These are phyloP conservation scores for Lizonia empirigonia DNA, from an alignment of 2,329 filamentous ascomycete species.

Conservation along the genomic window DNA sequence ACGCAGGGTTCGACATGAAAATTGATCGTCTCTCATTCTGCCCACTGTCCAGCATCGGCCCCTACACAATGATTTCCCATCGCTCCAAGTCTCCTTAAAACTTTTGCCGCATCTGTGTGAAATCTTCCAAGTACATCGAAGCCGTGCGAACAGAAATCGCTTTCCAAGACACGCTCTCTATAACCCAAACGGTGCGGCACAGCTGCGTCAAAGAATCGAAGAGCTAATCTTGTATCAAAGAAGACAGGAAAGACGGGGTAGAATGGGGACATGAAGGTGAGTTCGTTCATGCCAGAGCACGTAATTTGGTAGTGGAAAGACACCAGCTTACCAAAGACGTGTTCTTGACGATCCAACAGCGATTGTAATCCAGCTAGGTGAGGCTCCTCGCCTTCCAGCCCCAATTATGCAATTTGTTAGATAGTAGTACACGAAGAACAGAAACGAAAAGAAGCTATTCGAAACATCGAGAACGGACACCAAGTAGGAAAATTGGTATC, in stretches of 20 bases:
- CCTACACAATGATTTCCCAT: not conserved
- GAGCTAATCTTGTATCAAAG: not conserved
- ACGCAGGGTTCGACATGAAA: not conserved
- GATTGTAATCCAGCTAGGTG: not conserved
- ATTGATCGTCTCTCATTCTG: constrained; percentile 2
- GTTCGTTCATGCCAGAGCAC: not conserved
- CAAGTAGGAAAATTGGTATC: constrained; percentile 37
- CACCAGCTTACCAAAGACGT: constrained; percentile 1
- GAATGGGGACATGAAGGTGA: not conserved
- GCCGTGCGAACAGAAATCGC: not conserved
- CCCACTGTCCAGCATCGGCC: too few species aligned
- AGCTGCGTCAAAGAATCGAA: not conserved
- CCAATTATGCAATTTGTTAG: constrained; percentile 25
- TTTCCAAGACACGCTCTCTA: not conserved
- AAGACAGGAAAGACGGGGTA: not conserved
- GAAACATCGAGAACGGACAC: constrained; percentile 18
- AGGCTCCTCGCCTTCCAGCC: not conserved
- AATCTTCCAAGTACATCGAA: constrained; percentile 8
- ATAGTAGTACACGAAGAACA: constrained; percentile 24
- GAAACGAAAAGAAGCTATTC: not conserved
- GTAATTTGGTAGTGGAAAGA: not conserved
- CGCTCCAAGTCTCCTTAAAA: not conserved
- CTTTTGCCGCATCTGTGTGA: not conserved
- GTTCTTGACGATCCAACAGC: constrained; percentile 7
- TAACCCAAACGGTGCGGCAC: not conserved